These are phyloP conservation scores for Talaromyces ruber DNA, from an alignment of 495 filamentous ascomycete genomes.

Conservation along the genomic window DNA sequence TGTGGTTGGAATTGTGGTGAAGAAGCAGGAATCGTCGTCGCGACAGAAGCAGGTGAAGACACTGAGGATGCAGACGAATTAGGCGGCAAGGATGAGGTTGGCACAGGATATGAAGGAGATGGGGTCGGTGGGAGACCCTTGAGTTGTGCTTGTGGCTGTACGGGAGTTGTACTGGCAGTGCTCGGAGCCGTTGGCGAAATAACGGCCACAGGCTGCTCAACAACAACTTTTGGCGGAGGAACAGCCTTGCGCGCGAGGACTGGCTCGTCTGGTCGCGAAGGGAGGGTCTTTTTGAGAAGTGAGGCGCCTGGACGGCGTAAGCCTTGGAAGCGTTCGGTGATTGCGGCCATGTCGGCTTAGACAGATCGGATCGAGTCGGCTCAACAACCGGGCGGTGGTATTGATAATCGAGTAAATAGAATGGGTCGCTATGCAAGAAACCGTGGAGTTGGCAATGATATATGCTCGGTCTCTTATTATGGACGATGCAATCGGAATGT, in stretches of 20 bases:
- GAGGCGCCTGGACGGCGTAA: constrained; percentile 6
- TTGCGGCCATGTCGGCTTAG: not conserved
- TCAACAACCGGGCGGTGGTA: not conserved
- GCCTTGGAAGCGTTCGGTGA: constrained; percentile 5
- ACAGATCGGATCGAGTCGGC: not conserved
- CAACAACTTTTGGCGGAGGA: not conserved
- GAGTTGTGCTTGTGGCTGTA: constrained; percentile 9
- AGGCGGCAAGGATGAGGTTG: not conserved
- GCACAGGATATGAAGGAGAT: constrained; percentile 7
- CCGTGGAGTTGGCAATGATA: not conserved
- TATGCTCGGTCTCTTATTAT: not conserved
- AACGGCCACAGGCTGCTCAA: not conserved
- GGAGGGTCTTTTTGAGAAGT: constrained; percentile 1
- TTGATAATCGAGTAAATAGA: not conserved
- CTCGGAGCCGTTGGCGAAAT: not conserved
- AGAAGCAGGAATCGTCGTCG: constrained; percentile 2
- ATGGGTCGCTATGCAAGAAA: not conserved
- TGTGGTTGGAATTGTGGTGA: not conserved
- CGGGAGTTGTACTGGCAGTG: not conserved
- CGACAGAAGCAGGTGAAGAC: constrained; percentile 4
- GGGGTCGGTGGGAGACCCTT: constrained; percentile 28
- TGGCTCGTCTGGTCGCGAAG: not conserved
- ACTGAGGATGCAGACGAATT: constrained; percentile 5
- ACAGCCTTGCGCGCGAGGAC: constrained; percentile 3
- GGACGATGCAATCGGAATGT: constrained; percentile 22